A percentile compares a stretch with the other conserved stretches of the same genome.
These are phyloP conservation scores for Pachysandra terminalis DNA, from an alignment of 164 flowering plant genomes.

Conservation along the genomic window DNA sequence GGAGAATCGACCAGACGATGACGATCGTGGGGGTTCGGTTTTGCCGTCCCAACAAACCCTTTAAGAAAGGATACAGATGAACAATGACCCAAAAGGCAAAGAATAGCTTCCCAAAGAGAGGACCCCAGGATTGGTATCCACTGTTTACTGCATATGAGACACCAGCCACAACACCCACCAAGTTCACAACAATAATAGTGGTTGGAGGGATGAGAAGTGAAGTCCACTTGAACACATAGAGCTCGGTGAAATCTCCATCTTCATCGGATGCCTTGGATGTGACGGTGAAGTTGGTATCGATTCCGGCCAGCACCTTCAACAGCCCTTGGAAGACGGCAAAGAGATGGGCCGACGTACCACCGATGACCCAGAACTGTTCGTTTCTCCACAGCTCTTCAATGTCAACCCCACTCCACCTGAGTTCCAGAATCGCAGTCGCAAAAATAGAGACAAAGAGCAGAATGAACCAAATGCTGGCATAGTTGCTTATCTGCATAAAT, in stretches of 20 bases:
- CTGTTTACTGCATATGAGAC: constrained; percentile 88
- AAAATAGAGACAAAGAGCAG: constrained; percentile 80
- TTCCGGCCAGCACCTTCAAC: constrained; percentile 87
- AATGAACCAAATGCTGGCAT: constrained; percentile 89
- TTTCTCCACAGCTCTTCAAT: constrained; percentile 99
- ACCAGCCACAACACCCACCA: constrained; percentile 95
- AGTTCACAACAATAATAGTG: constrained; percentile 74
- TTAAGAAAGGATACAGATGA: constrained; percentile 91
- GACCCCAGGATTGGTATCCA: constrained; percentile 98
- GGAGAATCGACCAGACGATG: constrained; percentile 93
- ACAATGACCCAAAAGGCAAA: constrained; percentile 90
- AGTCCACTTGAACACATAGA: constrained; percentile 94
- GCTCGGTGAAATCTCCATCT: constrained; percentile 91
- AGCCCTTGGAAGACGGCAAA: constrained; percentile 98
- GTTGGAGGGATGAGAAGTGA: constrained; percentile 93
- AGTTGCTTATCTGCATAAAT: constrained; percentile 81
- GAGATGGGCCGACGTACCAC: constrained; percentile 94
- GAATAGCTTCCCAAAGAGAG: constrained; percentile 90
- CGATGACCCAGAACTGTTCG: constrained; percentile 98
- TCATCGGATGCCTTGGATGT: constrained; percentile 95
- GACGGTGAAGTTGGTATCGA: constrained; percentile 95
- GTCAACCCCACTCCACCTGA: constrained; percentile 90
- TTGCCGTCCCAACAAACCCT: constrained; percentile 87
- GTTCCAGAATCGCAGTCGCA: constrained; percentile 83
- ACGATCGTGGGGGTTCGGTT: constrained; percentile 94